Base-by-base conservation (phyloP, 495 filamentous ascomycete genomes). In the Evernia prunastri region DNA sequence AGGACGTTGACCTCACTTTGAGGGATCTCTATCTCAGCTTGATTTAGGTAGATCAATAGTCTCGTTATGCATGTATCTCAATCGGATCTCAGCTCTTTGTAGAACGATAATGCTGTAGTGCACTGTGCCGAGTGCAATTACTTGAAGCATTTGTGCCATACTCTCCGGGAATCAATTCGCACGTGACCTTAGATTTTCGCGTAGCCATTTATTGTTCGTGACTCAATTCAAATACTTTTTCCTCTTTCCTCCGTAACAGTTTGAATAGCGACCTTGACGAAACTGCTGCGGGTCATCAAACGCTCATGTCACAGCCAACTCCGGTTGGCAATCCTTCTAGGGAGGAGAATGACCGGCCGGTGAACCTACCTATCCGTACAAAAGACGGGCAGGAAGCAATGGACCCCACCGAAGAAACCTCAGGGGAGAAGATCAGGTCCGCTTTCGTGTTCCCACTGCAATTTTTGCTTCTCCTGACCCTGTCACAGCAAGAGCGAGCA, bases 401-500 rank as follows among this genome's bases (percentile, higher is more conserved):
- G 51, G 51, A 54, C 29, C 29, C 51, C 15, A 80, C 89, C 36
- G 91, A 95, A 74, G 89, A 93, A 65, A 87, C 88, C 64, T 93
- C 91, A 45, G 91, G 90, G 66, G 91, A 95, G 77, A 85, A 80
- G 76, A 82, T 84, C 47, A 71, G 69, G 69, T 74, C 33, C 13
- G 63, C 37, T 20, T 63, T 1, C 4, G 25, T n/a, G n/a, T n/a
- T 15, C 12, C 27, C 8, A 11, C n/a, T 20, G 27, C 37, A 23
- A 25, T 9, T 18, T 51, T 36, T 56, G 8, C 53, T 20, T 18
- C 15, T 27, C 12, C 61, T 67, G 43, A 43, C 35, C 5, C 7
- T n/a, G 18, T 20, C 51, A 82, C 47, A 92, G 90, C 78, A 94
- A 96, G 86, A 84, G 87, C 31, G 91, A 93, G 77, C 80, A 94